Evolutionary conservation across 768 basidiomycete species (phyloP), one percentile per base, ranked within the genome.

Genomic region (Phaffia australis): DNA sequence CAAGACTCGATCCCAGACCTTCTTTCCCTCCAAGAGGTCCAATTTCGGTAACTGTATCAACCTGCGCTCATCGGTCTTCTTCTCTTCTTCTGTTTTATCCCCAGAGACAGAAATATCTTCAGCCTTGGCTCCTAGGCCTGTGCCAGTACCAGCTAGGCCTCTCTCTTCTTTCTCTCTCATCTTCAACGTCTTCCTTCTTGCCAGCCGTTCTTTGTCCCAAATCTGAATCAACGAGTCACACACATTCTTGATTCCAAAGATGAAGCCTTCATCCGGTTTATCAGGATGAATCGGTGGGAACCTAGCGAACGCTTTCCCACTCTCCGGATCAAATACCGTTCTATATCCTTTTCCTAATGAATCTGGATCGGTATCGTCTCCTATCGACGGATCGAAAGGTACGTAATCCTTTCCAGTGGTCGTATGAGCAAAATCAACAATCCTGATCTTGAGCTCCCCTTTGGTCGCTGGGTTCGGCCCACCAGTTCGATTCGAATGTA

Each of bases 391-490:
- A 79, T 79, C 47, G 73, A 82, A 81, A 15, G 85, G 81, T 52
- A 88, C 76, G 83, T 89, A 98, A 76, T 99, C 95, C 27, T 81
- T 81, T 16, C 95, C 95, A 1, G 93, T 97, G 11, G 92, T 97
- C 60, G 95, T 97, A 74, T 97, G 94, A 16, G 94, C 95, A 78
- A 99, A 99, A 77, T 99, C 95, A 64, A 99, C 95, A 60, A 99
- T 85, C 47, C 93, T 89, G 69, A 99, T 88, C 74, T 89, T 90
- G 68, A 98, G 83, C 75, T 95, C 94, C 42, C 95, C 95, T 21
- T 64, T 62, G 27, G 54, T 23, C 18, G 63, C 46, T 2, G 56
- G 27, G 55, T 32, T 32, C 23, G 54, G 32, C 35, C 35, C 35
- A 5, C 35, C 35, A 42, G 35, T 32, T 18, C 46, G 32, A 21